Evolutionary conservation across 495 filamentous ascomycete species (phyloP).

Genomic region (Neurospora tetrasperma): DNA sequence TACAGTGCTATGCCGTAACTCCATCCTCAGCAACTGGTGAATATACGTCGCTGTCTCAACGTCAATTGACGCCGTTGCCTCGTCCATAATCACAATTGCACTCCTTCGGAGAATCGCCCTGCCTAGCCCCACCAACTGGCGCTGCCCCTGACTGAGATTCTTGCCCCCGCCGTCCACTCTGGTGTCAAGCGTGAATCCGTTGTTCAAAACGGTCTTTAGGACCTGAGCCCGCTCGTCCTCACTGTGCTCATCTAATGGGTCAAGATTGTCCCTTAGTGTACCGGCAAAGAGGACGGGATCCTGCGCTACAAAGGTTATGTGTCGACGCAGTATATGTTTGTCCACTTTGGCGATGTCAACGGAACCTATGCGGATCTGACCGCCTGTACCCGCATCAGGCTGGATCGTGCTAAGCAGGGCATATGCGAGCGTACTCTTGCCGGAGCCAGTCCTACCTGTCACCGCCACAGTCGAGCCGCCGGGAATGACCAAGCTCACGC

Average conservation of each 20-base stretch:
- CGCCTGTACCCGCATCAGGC: conserved; percentile 36
- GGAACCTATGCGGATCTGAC: conserved; percentile 44
- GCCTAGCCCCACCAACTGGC: conserved; percentile 50
- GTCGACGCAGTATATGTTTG: conserved; percentile 42
- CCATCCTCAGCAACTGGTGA: conserved; percentile 63
- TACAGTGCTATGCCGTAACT: conserved; percentile 68
- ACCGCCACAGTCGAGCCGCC: conserved; percentile 61
- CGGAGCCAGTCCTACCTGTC: conserved; percentile 53
- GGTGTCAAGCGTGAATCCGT: conserved; percentile 31
- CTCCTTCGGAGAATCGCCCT: conserved; percentile 48
- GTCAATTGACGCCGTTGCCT: conserved; percentile 83
- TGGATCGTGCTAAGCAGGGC: conserved; percentile 45
- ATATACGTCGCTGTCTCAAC: conserved; percentile 65
- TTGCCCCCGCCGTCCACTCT: conserved; percentile 46
- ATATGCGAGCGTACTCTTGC: conserved; percentile 51
- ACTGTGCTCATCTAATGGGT: conserved; percentile 36
- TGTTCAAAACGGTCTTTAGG: conserved; percentile 32
- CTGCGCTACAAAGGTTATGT: conserved; percentile 52
- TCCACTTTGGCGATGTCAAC: conserved; percentile 42
- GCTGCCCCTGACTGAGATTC: conserved; percentile 51
- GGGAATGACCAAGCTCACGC: conserved; percentile 58
- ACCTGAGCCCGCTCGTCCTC: conserved; percentile 38
- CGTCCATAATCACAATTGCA: conserved; percentile 57
- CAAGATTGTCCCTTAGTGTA: conserved; percentile 44
- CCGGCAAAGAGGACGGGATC: conserved; percentile 52